phyloP scores from a whole-genome alignment of 352 stramenopile genomes.

The Pythium dissimile region DNA sequence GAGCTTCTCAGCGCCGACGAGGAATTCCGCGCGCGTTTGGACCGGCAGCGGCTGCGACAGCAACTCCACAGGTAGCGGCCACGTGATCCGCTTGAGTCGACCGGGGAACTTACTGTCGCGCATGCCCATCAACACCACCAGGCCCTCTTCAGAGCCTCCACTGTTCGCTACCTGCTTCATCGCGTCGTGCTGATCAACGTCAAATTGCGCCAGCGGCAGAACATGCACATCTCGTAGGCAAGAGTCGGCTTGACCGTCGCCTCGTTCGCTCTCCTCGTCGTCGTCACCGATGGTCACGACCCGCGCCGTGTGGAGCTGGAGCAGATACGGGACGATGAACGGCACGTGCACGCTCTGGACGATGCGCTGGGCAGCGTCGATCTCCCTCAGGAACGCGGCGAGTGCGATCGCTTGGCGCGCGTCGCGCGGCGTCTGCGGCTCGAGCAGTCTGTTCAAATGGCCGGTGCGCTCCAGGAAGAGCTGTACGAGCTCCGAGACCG shows the following conservation, averaged over 20 bases:
- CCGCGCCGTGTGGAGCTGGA: slow-evolving; percentile 37
- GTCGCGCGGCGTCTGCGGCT: slow-evolving; percentile 42
- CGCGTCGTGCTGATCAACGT: slow-evolving; percentile 33
- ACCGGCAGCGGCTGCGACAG: slow-evolving; percentile 50
- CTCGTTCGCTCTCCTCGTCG: background rate
- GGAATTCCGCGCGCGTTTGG: slow-evolving; percentile 50
- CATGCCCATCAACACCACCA: slow-evolving; percentile 64
- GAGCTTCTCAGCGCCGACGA: slow-evolving; percentile 43
- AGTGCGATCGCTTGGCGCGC: slow-evolving; percentile 59
- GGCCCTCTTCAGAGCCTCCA: slow-evolving; percentile 2
- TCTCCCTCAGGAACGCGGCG: slow-evolving; percentile 61
- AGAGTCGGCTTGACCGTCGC: background rate
- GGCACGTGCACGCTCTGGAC: slow-evolving; percentile 51
- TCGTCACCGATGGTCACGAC: slow-evolving; percentile 10
- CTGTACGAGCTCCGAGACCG: slow-evolving; percentile 59
- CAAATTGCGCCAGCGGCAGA: slow-evolving; percentile 40
- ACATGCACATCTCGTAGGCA: slow-evolving; percentile 49
- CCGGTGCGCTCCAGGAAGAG: slow-evolving; percentile 49
- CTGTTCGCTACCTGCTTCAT: background rate
- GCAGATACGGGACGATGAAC: slow-evolving; percentile 73
- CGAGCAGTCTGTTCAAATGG: slow-evolving; percentile 20
- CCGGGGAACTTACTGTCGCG: slow-evolving; percentile 76
- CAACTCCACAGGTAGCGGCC: slow-evolving; percentile 50
- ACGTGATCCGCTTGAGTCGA: slow-evolving; percentile 63
- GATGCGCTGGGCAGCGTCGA: slow-evolving; percentile 55